Evolutionary conservation across 2,329 filamentous ascomycete genomes (phyloP).

Genomic region (Pseudogymnoascus sp.): DNA sequence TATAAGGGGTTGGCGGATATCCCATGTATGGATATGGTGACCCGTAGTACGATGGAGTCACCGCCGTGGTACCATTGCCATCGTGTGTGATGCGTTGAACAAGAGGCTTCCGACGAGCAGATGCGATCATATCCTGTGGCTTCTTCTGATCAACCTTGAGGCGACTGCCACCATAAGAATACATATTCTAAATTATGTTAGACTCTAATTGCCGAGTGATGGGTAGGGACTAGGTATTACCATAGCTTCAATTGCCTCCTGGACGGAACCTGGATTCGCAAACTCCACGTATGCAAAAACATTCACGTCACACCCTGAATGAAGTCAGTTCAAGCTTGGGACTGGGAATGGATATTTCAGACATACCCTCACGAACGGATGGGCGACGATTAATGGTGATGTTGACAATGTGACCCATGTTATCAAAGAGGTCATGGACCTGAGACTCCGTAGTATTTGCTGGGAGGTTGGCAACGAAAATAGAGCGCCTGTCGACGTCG

Average conservation of each 20-base stretch:
- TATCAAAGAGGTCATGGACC: slow-evolving; percentile 31
- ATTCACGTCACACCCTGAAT: slow-evolving; percentile 23
- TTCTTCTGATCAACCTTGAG: slow-evolving; percentile 26
- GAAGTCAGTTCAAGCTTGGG: slow-evolving; percentile 13
- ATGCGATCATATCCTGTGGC: slow-evolving; percentile 14
- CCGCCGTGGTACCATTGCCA: not conserved
- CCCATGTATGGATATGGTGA: not conserved
- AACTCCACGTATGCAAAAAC: slow-evolving; percentile 31
- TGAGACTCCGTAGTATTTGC: slow-evolving; percentile 28
- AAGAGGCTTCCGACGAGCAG: slow-evolving; percentile 1
- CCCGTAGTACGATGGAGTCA: not conserved
- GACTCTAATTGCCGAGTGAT: not conserved
- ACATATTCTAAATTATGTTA: slow-evolving; percentile 18
- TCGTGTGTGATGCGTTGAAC: not conserved
- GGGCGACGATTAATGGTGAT: slow-evolving; percentile 25
- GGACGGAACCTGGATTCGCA: slow-evolving; percentile 15
- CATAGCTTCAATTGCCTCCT: slow-evolving; percentile 15
- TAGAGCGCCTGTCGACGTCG: slow-evolving; percentile 37
- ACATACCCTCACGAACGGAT: slow-evolving; percentile 25
- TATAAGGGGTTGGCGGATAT: slow-evolving; percentile 3
- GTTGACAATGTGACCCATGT: slow-evolving; percentile 32
- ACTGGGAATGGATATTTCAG: not conserved
- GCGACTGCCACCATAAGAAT: slow-evolving; percentile 18
- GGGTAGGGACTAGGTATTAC: slow-evolving; percentile 14
- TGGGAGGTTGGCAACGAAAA: slow-evolving; percentile 41